phyloP scores from a whole-genome alignment of 352 stramenopile species.

The Pythium rishiriense region DNA sequence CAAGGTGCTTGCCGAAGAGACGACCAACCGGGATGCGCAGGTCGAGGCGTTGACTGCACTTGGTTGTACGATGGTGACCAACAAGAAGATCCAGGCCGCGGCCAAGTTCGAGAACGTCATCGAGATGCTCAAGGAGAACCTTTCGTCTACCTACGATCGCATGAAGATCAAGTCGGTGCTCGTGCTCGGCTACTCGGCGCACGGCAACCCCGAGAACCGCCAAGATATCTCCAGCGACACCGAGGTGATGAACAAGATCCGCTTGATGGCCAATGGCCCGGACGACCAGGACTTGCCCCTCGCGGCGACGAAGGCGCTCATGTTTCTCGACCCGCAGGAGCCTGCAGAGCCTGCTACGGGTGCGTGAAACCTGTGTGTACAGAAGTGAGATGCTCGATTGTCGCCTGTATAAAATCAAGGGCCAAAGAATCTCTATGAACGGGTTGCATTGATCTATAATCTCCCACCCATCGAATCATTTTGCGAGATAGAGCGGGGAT shows the following conservation, averaged over 20 bases:
- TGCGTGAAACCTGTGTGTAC: not conserved
- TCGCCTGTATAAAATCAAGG: too few relatives aligned
- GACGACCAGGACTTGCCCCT: constrained; percentile 5
- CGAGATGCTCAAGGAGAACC: not conserved
- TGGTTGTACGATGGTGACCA: constrained; percentile 3
- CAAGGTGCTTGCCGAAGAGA: constrained; percentile 1
- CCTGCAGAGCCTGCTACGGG: not conserved
- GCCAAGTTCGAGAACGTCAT: constrained; percentile 9
- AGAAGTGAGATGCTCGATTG: not conserved
- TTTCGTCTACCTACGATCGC: not conserved
- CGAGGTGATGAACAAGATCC: not conserved
- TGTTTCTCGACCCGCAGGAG: constrained; percentile 1
- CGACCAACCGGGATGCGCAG: not conserved
- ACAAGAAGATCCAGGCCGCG: constrained; percentile 2
- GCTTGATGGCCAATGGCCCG: not conserved
- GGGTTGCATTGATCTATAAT: not conserved
- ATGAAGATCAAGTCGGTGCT: constrained; percentile 11
- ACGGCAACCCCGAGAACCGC: constrained; percentile 3
- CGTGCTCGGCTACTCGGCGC: constrained; percentile 9
- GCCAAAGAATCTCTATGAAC: too few relatives aligned
- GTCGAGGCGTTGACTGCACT: constrained; percentile 2
- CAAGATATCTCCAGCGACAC: not conserved
- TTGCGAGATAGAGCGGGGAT: not conserved
- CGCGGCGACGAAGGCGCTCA: not conserved
- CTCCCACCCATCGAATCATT: not conserved